Percentiles rank a stretch among this genome's conserved stretches.
phyloP scores from a whole-genome alignment of 225 moss, liverwort and hornwort genomes.

The Asterella californica region DNA sequence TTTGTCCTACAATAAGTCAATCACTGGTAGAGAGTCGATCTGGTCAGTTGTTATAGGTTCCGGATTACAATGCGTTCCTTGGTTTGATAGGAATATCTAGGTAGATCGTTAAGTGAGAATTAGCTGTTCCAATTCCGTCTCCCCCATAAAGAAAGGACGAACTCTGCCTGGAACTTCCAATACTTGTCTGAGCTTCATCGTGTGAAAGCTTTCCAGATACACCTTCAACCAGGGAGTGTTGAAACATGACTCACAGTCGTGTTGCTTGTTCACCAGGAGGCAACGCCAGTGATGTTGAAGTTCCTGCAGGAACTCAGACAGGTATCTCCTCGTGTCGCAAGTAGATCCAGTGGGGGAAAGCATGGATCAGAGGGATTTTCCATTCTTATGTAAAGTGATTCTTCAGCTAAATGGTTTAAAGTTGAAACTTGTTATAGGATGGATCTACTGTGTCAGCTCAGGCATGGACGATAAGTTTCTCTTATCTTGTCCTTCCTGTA shows the following conservation, averaged over 20 bases:
- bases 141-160: not conserved
- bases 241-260: not conserved
- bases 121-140: not conserved
- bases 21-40: not conserved
- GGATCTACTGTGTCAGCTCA: not conserved
- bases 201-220: not conserved
- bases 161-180: too few relatives aligned
- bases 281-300: slow-evolving; percentile 43
- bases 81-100: not conserved
- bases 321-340: slow-evolving; percentile 35
- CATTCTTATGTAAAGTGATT: not conserved
- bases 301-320: slow-evolving; percentile 76
- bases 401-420: not conserved
- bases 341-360: not conserved
- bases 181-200: not conserved
- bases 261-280: slow-evolving; percentile 38
- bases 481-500: not conserved
- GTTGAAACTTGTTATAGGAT: not conserved
- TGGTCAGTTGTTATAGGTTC: not conserved
- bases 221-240: not conserved
- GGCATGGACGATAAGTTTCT: not conserved
- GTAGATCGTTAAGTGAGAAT: not conserved
- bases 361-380: not conserved
- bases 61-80: not conserved
- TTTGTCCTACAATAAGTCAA: not conserved